Percentiles rank a stretch among this genome's conserved stretches.
Conservation (phyloP, 306 rosid species). For the Fragaria vesca region DNA sequence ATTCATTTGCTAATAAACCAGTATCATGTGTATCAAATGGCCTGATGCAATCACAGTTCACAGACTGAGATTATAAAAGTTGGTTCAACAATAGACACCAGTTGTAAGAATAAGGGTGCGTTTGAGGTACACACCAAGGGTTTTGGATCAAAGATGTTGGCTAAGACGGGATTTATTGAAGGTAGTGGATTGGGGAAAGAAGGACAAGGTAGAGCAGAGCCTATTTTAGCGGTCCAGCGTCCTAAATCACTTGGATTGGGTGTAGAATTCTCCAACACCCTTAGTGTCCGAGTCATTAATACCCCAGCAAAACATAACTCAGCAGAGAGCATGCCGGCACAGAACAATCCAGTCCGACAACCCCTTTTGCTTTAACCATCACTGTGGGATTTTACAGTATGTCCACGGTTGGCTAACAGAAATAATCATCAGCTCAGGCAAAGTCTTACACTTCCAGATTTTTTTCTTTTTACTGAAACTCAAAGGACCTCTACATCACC, state of each 20-base stretch:
- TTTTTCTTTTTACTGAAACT: not conserved
- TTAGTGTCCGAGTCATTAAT: slow-evolving; percentile 12
- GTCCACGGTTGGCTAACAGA: too few species aligned
- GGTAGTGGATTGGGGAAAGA: slow-evolving; percentile 87
- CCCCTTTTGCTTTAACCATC: too few species aligned
- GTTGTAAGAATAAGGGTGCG: slow-evolving; percentile 32
- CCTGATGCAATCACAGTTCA: slow-evolving; percentile 45
- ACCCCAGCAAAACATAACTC: slow-evolving; percentile 4
- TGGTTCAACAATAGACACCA: slow-evolving; percentile 32
- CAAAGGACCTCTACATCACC: not conserved
- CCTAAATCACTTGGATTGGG: slow-evolving; percentile 96
- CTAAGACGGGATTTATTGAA: slow-evolving; percentile 83
- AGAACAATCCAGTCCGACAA: too few species aligned
- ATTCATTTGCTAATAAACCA: slow-evolving; percentile 61
- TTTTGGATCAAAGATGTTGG: slow-evolving; percentile 92
- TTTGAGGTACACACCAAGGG: slow-evolving; percentile 92
- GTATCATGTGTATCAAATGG: slow-evolving; percentile 82
- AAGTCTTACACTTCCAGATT: not conserved
- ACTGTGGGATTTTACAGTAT: too few species aligned
- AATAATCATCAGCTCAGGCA: too few species aligned
- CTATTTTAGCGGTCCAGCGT: slow-evolving; percentile 73
- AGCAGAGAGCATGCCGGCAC: too few species aligned
- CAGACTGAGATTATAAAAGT: slow-evolving; percentile 33
- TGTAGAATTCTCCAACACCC: slow-evolving; percentile 50
- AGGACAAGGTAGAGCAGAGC: slow-evolving; percentile 73